phyloP scores from a whole-genome alignment of 2,329 filamentous ascomycete species.

The Colletotrichum nymphaeae region DNA sequence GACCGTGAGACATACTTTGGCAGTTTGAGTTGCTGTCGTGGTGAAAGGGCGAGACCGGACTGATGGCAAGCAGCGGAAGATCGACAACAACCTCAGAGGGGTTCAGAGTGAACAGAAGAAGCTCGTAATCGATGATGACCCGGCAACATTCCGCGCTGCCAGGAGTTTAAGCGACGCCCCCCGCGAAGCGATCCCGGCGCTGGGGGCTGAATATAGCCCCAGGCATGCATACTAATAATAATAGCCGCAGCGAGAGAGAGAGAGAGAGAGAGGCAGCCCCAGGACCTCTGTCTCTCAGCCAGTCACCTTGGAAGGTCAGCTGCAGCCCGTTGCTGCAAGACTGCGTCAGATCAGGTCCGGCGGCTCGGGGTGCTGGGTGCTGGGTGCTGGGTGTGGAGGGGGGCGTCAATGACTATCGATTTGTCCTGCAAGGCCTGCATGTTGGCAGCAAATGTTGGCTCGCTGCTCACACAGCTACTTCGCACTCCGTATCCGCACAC shows the following conservation, averaged over 20 bases:
- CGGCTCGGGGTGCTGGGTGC: slow-evolving; percentile 6
- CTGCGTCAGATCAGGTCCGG: slow-evolving; percentile 15
- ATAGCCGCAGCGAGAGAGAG: neutral
- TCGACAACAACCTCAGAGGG: neutral
- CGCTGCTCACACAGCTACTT: too few species aligned
- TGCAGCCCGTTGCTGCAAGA: slow-evolving; percentile 6
- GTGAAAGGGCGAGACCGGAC: neutral
- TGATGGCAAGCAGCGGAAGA: neutral
- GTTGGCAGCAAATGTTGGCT: neutral
- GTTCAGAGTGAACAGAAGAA: neutral
- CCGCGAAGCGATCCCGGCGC: neutral
- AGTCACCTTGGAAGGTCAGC: neutral
- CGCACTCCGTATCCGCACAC: too few species aligned
- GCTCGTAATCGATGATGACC: neutral
- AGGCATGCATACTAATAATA: slow-evolving; percentile 10
- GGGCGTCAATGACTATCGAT: slow-evolving; percentile 23
- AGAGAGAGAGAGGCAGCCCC: neutral
- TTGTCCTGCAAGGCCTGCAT: slow-evolving; percentile 17
- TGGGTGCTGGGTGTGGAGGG: neutral
- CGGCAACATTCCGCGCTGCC: neutral
- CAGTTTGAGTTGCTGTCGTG: too few species aligned
- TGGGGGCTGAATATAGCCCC: slow-evolving; percentile 12
- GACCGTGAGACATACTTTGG: neutral
- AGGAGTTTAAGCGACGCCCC: slow-evolving; percentile 1
- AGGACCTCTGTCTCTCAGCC: neutral